Evolutionary conservation across 2,329 filamentous ascomycete species (phyloP).

Genomic region (Microdochium trichocladiopsis): DNA sequence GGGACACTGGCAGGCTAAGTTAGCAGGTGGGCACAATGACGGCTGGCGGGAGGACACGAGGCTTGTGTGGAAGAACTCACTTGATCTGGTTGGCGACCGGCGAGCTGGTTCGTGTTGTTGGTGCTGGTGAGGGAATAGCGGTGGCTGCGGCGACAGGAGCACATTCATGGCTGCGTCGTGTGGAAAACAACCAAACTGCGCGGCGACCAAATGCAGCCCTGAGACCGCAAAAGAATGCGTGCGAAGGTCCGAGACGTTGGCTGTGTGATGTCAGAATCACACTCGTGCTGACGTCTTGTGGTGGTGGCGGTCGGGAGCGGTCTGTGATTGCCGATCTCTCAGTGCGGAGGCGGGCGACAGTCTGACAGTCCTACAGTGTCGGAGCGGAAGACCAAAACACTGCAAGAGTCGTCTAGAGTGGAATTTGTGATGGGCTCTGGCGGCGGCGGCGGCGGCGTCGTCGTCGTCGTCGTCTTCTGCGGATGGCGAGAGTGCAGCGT

Average conservation of each 20-base stretch:
- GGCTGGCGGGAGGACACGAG: slow-evolving; percentile 1
- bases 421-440: no score
- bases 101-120: slow-evolving; percentile 50
- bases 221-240: no score
- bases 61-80: slow-evolving; percentile 45
- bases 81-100: slow-evolving; percentile 45
- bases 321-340: not conserved
- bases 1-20: no score
- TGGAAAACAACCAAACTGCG: no score
- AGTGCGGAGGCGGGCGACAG: not conserved
- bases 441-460: no score
- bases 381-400: no score
- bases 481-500: not conserved
- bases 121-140: slow-evolving; percentile 52
- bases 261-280: not conserved
- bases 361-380: no score
- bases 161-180: slow-evolving; percentile 45
- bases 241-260: no score
- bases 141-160: slow-evolving; percentile 52
- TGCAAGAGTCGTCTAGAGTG: no score
- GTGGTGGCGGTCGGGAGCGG: not conserved
- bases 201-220: not conserved
- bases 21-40: slow-evolving; percentile 1
- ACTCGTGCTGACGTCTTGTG: not conserved
- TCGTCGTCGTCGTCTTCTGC: not conserved